Evolutionary conservation across 345 rosid species (phyloP), one percentile per base, ranked within the genome.

Genomic region (Camelina neglecta): DNA sequence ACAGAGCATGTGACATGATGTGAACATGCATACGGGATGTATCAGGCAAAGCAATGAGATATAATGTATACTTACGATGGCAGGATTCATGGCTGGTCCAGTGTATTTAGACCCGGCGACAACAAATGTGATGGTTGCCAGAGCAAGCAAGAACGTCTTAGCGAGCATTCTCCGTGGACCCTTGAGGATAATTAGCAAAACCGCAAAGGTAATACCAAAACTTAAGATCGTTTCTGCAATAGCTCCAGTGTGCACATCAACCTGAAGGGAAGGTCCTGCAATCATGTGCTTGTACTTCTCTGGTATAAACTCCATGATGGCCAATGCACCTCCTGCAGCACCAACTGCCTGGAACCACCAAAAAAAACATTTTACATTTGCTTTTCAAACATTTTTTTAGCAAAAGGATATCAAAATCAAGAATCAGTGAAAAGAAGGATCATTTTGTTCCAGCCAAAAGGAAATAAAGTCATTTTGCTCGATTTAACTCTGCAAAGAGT

Each of bases 61-160:
- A 72, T 24, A 2, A 20, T 7, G 54, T 12, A 11, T 41, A 85
- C 99, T 88, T 82, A 96, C 99, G 85, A 86, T 87, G 75, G 96
- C 99, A 24, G 99, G 99, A 79, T 96, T 96, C 98, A 96, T 89
- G 79, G 98, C 89, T 62, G 98, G 98, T 33, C 99, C 99, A 0
- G 99, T 93, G 80, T 89, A 96, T 38, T 79, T 68, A 63, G 86
- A 56, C 2, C 99, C 98, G 0, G 90, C 45, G 48, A 88, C 75
- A 68, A 96, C 83, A 72, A 96, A 75, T 0, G 78, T 65, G n/a
- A 93, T 83, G 39, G 96, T 95, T 29, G 81, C 85, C 51, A 84
- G 49, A 38, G 99, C 84, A 65, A 96, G 85, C 80, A 93, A 53
- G 90, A 86, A 91, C 1, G 87, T 80, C 79, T 83, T 86, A 42